Base-by-base conservation (phyloP, 805 yeast species). In the Wickerhamiella dianesei region DNA sequence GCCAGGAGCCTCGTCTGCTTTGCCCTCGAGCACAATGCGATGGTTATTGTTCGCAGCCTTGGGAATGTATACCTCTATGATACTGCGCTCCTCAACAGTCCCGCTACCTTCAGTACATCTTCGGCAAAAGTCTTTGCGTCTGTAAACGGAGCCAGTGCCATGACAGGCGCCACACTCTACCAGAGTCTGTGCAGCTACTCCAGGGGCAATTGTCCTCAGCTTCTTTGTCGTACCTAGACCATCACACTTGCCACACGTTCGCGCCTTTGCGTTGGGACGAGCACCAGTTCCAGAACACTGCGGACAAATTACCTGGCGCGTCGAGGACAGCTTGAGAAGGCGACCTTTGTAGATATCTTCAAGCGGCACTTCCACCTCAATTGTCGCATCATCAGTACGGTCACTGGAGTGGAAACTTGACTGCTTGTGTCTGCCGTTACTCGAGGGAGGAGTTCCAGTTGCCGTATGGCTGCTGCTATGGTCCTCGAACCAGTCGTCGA, bases 271-370 rank as follows among this genome's bases (percentile, higher is more conserved):
- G 53, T 73, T 67, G 52, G 77, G 64, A 52, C 74, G 77, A 49
- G 82, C 79, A 2, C 96, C 96, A 0, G 74, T 64, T 9, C 96
- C 96, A 37, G 71, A 66, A 65, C 98, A 89, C 35, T 64, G 58
- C 3, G 70, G 62, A 67, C 98, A 89, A 1, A 87, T 64, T 8
- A 82, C 69, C 56, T 82, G 75, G 60, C 96, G 74, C 2, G 80
- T 75, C 2, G 82, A 73, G 3, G 82, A 73, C 57, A 83, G 74
- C 59, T 83, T 83, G 51, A 87, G 72, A 6, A 79, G 75, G 60
- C 84, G 84, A 3, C 97, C 98, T 68, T 81, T 83, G 76, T 79
- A 92, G 52, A 92, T 72, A 64, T 92, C 97, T 68, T 78, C 83
- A 51, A 86, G 63, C 0, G 82, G 69, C 12, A 88, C 75, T 3